Conservation (phyloP, 139 green algal species). For the Chara braunii region DNA sequence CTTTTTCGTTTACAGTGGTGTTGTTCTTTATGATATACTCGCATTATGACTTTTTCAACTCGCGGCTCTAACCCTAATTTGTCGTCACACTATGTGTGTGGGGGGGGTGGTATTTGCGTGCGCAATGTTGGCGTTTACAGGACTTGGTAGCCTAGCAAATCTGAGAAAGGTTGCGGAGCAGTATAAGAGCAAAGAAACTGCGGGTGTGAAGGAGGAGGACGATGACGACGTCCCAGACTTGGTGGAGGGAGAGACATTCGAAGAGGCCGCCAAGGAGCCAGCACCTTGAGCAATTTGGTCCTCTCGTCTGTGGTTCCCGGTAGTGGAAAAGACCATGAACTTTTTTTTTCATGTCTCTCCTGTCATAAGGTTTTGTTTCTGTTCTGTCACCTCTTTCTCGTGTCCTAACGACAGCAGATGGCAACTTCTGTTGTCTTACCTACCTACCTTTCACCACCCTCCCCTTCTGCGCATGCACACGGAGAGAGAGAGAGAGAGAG, state of each 20-base stretch:
- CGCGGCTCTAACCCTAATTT: no score
- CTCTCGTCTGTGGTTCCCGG: background rate
- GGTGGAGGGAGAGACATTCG: conserved; percentile 57
- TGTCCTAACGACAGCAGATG: background rate
- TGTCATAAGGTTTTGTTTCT: background rate
- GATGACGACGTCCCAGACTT: conserved; percentile 82
- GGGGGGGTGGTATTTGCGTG: no score
- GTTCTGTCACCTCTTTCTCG: background rate
- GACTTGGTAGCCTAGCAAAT: conserved; percentile 64
- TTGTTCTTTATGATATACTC: no score
- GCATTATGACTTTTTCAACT: no score
- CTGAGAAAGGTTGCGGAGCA: conserved; percentile 73
- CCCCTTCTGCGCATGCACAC: background rate
- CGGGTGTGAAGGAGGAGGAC: conserved; percentile 58
- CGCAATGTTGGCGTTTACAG: conserved; percentile 18
- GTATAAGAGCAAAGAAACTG: conserved; percentile 37
- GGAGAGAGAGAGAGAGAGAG: no score
- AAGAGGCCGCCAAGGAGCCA: conserved; percentile 28
- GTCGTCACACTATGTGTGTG: no score
- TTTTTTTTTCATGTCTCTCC: background rate
- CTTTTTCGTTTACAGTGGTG: no score
- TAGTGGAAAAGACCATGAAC: background rate
- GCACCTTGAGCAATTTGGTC: background rate
- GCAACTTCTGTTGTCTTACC: background rate
- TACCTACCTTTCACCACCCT: background rate